Conservation (phyloP, 1,284 basidiomycete species). For the Irpex rosettiformis region DNA sequence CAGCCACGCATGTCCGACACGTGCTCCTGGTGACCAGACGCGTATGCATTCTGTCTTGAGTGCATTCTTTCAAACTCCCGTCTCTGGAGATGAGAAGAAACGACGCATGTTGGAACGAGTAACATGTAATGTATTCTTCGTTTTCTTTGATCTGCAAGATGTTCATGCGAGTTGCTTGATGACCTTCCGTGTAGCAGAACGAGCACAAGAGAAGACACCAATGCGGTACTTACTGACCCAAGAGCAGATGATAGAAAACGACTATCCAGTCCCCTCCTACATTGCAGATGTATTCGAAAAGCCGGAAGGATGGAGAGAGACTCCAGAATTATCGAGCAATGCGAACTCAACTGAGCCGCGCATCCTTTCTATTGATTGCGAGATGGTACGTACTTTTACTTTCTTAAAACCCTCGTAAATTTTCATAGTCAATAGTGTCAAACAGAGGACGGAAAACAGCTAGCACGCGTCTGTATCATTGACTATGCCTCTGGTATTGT, state of each 20-base stretch:
- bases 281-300: constrained; percentile 66
- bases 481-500: constrained; percentile 69
- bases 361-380: constrained; percentile 82
- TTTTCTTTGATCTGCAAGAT: constrained; percentile 2
- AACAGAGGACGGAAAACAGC: constrained; percentile 84
- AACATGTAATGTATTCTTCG: constrained; percentile 42
- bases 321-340: constrained; percentile 42
- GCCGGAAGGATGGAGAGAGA: constrained; percentile 71
- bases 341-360: constrained; percentile 32
- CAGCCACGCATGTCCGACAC: constrained; percentile 87
- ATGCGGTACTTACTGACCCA: constrained; percentile 70
- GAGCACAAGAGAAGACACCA: constrained; percentile 56
- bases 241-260: constrained; percentile 88
- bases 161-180: neutral
- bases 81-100: constrained; percentile 78
- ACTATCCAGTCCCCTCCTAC: constrained; percentile 83
- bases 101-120: constrained; percentile 52
- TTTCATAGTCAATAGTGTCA: constrained; percentile 52
- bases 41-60: constrained; percentile 85
- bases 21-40: constrained; percentile 82
- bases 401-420: neutral
- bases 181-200: constrained; percentile 48
- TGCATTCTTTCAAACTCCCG: constrained; percentile 75
- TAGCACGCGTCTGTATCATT: constrained; percentile 81
- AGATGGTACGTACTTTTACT: constrained; percentile 71